Conservation (phyloP, 495 filamentous ascomycete genomes). For the Penicillium pulvis region DNA sequence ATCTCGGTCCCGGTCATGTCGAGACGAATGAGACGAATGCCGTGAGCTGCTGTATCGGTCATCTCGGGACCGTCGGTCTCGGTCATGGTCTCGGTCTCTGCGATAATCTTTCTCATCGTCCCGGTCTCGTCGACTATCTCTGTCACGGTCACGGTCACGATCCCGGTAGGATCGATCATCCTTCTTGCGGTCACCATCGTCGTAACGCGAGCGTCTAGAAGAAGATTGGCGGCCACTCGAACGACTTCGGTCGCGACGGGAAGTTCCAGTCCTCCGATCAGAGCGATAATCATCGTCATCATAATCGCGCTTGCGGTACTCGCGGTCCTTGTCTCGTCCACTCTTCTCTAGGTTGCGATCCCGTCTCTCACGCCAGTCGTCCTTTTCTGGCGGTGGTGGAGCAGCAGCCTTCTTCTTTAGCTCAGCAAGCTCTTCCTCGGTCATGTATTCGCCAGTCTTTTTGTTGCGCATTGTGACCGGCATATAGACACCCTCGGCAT, state of each 20-base stretch:
- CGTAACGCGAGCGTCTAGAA: constrained; percentile 35
- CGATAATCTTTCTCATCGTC: constrained; percentile 33
- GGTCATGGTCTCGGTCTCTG: constrained; percentile 37
- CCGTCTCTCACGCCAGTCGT: constrained; percentile 51
- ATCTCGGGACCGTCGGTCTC: constrained; percentile 34
- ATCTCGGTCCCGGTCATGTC: constrained; percentile 37
- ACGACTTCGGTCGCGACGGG: constrained; percentile 39
- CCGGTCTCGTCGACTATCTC: constrained; percentile 31
- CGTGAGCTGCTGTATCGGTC: constrained; percentile 39
- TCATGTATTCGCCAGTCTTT: constrained; percentile 65
- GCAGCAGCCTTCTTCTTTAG: constrained; percentile 49
- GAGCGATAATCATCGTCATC: constrained; percentile 30
- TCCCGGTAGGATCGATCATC: constrained; percentile 39
- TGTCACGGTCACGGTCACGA: constrained; percentile 27
- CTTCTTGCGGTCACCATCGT: constrained; percentile 30
- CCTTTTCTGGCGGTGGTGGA: constrained; percentile 37
- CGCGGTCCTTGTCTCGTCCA: constrained; percentile 42
- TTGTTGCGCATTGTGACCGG: constrained; percentile 67
- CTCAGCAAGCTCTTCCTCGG: constrained; percentile 60
- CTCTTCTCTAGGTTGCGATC: constrained; percentile 54
- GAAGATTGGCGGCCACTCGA: constrained; percentile 35
- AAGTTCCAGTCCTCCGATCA: constrained; percentile 34
- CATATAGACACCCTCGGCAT: constrained; percentile 60
- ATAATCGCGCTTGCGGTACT: constrained; percentile 35
- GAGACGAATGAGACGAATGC: constrained; percentile 37